phyloP scores from a whole-genome alignment of 305 asterid species.

The Striga hermonthica region DNA sequence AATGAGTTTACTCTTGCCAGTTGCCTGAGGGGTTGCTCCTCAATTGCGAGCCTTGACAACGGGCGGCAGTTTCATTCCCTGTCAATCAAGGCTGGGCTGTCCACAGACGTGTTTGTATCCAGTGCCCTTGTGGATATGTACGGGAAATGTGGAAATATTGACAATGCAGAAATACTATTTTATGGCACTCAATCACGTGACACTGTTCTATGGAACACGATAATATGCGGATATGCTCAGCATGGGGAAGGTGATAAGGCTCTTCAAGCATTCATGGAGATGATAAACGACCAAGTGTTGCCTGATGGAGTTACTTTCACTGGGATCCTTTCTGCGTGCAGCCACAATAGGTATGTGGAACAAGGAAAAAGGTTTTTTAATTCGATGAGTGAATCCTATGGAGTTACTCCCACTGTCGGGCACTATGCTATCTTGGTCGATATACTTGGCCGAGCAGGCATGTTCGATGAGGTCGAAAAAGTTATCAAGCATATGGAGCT shows the following conservation, averaged over 20 bases:
- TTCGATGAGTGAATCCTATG: conserved; percentile 51
- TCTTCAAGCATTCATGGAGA: conserved; percentile 50
- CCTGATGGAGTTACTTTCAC: conserved; percentile 71
- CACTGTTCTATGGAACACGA: conserved; percentile 80
- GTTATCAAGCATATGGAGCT: conserved; percentile 56
- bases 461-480: conserved; percentile 54
- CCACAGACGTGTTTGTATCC: conserved; percentile 50
- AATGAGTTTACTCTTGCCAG: conserved; percentile 75
- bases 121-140: conserved; percentile 79
- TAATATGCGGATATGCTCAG: conserved; percentile 63
- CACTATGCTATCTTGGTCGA: conserved; percentile 87
- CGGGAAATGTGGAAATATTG: conserved; percentile 72
- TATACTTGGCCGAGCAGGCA: conserved; percentile 79
- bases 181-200: conserved; percentile 39
- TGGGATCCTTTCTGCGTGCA: conserved; percentile 76
- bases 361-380: conserved; percentile 57
- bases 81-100: conserved; percentile 54
- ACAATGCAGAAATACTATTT: conserved; percentile 63
- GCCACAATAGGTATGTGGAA: conserved; percentile 75
- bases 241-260: conserved; percentile 76
- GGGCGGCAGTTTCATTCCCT: conserved; percentile 75
- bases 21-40: conserved; percentile 68
- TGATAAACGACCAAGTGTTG: conserved; percentile 43
- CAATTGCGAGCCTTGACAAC: conserved; percentile 59
- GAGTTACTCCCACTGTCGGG: conserved; percentile 58